Conservation (phyloP, 192 early-diverging fungal genomes). For the Pilaira anomala region DNA sequence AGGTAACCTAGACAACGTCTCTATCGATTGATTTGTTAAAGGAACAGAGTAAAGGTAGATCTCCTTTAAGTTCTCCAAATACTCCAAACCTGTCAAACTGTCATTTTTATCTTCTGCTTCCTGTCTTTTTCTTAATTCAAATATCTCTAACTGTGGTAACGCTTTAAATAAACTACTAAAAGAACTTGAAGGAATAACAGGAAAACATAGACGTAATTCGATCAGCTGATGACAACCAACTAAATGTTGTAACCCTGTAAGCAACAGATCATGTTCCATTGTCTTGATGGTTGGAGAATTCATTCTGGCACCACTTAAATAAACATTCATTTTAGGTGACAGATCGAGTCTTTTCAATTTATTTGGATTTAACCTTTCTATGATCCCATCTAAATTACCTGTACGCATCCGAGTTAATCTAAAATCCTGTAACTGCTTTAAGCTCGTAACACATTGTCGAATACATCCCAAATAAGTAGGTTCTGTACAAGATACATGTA, state of each 20-base stretch:
- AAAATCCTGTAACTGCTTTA: constrained; percentile 20
- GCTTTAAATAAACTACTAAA: background rate
- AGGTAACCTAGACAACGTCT: background rate
- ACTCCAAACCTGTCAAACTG: background rate
- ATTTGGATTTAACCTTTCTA: constrained; percentile 3
- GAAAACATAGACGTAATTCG: constrained; percentile 26
- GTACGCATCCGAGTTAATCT: constrained; percentile 22
- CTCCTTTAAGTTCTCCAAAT: background rate
- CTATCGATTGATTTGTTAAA: background rate
- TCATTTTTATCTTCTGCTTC: background rate
- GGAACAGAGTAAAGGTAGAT: constrained; percentile 5
- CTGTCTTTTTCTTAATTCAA: constrained; percentile 9
- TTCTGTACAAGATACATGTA: constrained; percentile 30
- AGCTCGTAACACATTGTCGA: constrained; percentile 4
- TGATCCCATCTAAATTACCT: constrained; percentile 18
- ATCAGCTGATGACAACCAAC: background rate
- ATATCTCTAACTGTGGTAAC: background rate
- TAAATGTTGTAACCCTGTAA: background rate
- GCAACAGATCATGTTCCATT: constrained; percentile 9
- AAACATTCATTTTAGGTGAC: constrained; percentile 30
- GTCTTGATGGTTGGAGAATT: background rate
- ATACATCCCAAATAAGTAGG: constrained; percentile 13
- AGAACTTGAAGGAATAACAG: background rate
- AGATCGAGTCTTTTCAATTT: constrained; percentile 19
- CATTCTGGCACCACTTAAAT: constrained; percentile 3